Evolutionary conservation across 2,329 filamentous ascomycete genomes (phyloP), one percentile per base, ranked within the genome.

Genomic region (Zarea fungicola): DNA sequence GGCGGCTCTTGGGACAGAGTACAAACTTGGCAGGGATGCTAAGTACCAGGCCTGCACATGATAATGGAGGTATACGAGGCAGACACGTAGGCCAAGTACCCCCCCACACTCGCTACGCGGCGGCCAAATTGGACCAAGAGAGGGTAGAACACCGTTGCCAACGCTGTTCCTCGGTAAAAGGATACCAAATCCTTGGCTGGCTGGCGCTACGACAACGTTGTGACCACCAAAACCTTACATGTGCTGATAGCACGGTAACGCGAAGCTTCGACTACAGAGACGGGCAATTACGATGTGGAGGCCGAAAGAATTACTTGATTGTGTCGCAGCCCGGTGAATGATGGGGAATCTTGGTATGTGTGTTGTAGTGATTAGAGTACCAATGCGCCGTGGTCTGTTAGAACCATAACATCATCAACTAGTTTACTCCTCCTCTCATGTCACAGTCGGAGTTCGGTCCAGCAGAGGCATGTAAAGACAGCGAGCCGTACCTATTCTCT

Each of bases 101-200:
- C n/a, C n/a, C n/a, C n/a, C n/a, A n/a, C n/a, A n/a, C n/a, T n/a
- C n/a, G n/a, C n/a, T n/a, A n/a, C n/a, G n/a, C n/a, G n/a, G n/a
- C n/a, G n/a, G n/a, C n/a, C n/a, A n/a, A n/a, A n/a, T n/a, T n/a
- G n/a, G n/a, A n/a, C n/a, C n/a, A n/a, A n/a, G n/a, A n/a, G n/a
- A n/a, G n/a, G n/a, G n/a, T n/a, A n/a, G n/a, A n/a, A n/a, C n/a
- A n/a, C n/a, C n/a, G n/a, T n/a, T n/a, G n/a, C n/a, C n/a, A n/a
- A n/a, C n/a, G n/a, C n/a, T n/a, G n/a, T n/a, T n/a, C n/a, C n/a
- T n/a, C n/a, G n/a, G n/a, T n/a, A n/a, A n/a, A n/a, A n/a, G n/a
- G 42, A 16, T 50, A 50, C 48, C 45, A 46, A 35, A 50, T 36
- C 28, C 41, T 50, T 31, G 41, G 48, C 48, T 50, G 42, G 48